phyloP scores from a whole-genome alignment of 1,284 basidiomycete genomes.

The Leccinum variabile region DNA sequence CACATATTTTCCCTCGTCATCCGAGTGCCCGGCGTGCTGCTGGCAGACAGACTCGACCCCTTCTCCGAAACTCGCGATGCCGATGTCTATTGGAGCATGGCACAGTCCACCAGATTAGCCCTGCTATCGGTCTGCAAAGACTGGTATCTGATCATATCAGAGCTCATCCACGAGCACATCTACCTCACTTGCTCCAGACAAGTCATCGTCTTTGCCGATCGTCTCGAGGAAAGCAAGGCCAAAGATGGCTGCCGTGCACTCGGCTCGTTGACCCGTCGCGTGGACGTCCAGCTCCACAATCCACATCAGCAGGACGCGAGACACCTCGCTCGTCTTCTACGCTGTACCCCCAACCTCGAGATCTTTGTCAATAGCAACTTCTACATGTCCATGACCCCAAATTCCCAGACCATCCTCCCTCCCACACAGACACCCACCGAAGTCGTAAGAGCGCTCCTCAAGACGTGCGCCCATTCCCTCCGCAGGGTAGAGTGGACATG shows the following conservation, averaged over 20 bases:
- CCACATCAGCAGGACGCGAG: constrained; percentile 18
- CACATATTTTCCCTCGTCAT: constrained; percentile 32
- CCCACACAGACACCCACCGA: constrained; percentile 25
- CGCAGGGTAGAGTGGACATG: constrained; percentile 35
- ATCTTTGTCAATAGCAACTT: constrained; percentile 39
- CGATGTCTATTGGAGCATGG: constrained; percentile 22
- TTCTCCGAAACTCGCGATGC: constrained; percentile 26
- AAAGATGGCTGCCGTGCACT: constrained; percentile 26
- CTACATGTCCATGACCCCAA: constrained; percentile 28
- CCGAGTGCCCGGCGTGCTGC: constrained; percentile 25
- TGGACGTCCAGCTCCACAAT: constrained; percentile 43
- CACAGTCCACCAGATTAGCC: constrained; percentile 14
- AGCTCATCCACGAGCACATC: constrained; percentile 42
- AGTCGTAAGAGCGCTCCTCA: constrained; percentile 28
- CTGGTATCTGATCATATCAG: constrained; percentile 37
- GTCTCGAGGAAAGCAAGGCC: constrained; percentile 34
- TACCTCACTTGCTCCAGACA: constrained; percentile 37
- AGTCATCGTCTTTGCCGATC: constrained; percentile 34
- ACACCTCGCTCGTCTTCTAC: constrained; percentile 38
- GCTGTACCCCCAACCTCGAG: constrained; percentile 38
- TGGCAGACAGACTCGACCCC: constrained; percentile 31
- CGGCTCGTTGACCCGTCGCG: constrained; percentile 38
- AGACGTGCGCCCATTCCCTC: constrained; percentile 26
- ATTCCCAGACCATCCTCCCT: constrained; percentile 25
- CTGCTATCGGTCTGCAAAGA: constrained; percentile 34